A percentile compares a stretch with the other conserved stretches of the same genome.
Conservation (phyloP, 768 basidiomycete species). For the Tylopilus felleus region DNA sequence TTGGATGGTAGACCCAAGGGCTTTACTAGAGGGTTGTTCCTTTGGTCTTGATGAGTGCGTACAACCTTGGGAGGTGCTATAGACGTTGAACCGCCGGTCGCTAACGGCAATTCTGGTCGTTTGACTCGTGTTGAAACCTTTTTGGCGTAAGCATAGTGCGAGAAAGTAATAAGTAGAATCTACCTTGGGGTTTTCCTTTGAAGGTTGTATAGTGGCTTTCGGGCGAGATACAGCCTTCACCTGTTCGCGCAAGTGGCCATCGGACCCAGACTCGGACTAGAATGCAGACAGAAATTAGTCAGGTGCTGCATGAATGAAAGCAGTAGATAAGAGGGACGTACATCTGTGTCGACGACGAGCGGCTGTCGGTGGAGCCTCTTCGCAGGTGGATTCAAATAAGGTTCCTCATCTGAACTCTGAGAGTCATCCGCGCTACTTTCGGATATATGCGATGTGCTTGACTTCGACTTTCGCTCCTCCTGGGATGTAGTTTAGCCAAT, state of each 20-base stretch:
- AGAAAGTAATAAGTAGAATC: not conserved
- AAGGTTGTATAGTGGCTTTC: not conserved
- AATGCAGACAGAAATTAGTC: not conserved
- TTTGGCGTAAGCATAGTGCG: not conserved
- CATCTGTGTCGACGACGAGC: constrained; percentile 10
- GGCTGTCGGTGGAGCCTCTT: constrained; percentile 7
- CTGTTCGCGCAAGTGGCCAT: not conserved
- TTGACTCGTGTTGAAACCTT: constrained; percentile 5
- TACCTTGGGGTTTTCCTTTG: constrained; percentile 15
- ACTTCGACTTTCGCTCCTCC: constrained; percentile 18
- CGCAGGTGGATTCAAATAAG: not conserved
- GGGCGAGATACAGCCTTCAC: not conserved
- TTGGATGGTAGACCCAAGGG: constrained; percentile 22
- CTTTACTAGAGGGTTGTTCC: constrained; percentile 32
- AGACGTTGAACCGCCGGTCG: not conserved
- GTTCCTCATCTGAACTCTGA: constrained; percentile 6
- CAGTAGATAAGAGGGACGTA: not conserved
- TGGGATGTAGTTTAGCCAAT: constrained; percentile 3
- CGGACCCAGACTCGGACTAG: constrained; percentile 21
- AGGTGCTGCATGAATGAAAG: not conserved
- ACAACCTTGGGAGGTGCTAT: constrained; percentile 16
- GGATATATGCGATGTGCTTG: constrained; percentile 3
- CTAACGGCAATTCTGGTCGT: constrained; percentile 5
- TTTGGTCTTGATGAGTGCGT: constrained; percentile 33
- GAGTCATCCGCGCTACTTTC: constrained; percentile 10